Conservation (phyloP, 2,329 filamentous ascomycete species). For the Calonectria multiphialidica region DNA sequence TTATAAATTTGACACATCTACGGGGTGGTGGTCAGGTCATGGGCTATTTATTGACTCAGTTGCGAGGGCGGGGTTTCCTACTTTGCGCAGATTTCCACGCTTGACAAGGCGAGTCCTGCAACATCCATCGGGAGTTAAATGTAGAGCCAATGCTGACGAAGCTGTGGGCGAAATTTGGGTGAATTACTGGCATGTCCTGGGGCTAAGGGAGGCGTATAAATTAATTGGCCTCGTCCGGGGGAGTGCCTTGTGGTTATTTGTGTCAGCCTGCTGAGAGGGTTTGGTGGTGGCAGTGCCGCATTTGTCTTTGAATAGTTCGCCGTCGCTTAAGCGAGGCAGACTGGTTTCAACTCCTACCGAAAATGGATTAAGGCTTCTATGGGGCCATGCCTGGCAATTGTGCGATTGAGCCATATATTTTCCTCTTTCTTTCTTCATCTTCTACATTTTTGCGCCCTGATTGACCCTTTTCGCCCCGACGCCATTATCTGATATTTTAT, state of each 20-base stretch:
- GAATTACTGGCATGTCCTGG: too few relatives aligned
- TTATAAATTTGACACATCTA: neutral
- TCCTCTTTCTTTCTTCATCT: too few relatives aligned
- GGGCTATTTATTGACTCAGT: neutral
- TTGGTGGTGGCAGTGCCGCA: neutral
- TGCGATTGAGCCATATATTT: neutral
- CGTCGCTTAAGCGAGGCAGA: neutral
- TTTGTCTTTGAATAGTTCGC: neutral
- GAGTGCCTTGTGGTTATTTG: neutral
- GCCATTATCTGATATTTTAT: neutral
- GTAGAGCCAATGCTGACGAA: neutral
- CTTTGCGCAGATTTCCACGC: neutral
- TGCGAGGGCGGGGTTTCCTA: neutral
- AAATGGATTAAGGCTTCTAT: neutral
- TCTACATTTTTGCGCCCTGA: neutral
- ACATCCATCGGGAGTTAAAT: neutral
- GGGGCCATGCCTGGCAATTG: neutral
- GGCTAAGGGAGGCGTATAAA: neutral
- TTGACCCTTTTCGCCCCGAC: neutral
- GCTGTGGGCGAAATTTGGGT: neutral
- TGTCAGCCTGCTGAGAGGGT: neutral
- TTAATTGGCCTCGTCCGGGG: neutral
- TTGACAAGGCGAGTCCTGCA: neutral
- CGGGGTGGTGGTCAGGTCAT: neutral
- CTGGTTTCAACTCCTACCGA: neutral